A percentile compares a stretch with the other conserved stretches of the same genome.
Evolutionary conservation across 2,329 filamentous ascomycete species (phyloP).

Genomic region (Curvularia spicifera): DNA sequence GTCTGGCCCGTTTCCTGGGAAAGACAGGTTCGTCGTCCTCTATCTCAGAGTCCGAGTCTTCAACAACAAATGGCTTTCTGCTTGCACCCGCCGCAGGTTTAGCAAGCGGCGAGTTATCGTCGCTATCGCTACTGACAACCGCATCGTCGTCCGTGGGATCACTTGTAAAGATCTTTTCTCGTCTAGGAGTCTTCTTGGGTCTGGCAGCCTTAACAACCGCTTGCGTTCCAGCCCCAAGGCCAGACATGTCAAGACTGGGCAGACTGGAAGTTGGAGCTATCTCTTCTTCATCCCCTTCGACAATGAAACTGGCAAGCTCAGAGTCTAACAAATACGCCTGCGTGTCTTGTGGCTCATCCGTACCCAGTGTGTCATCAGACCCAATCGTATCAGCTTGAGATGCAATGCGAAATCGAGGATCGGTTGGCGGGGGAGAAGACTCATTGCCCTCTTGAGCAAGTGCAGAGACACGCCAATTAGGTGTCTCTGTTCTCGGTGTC

Average conservation of each 20-base stretch:
- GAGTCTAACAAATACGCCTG: conserved; percentile 53
- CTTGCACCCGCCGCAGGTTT: conserved; percentile 17
- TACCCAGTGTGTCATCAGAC: conserved; percentile 53
- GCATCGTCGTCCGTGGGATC: conserved; percentile 43
- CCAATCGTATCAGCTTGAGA: conserved; percentile 52
- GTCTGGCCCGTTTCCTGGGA: conserved; percentile 34
- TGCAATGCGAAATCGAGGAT: conserved; percentile 47
- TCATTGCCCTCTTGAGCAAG: conserved; percentile 42
- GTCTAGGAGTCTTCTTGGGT: conserved; percentile 28
- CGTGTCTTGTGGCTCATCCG: conserved; percentile 47
- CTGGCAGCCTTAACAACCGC: conserved; percentile 38
- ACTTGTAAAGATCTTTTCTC: conserved; percentile 47
- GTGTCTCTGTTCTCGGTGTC: conserved; percentile 29
- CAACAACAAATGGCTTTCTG: conserved; percentile 27
- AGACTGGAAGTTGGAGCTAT: conserved; percentile 44
- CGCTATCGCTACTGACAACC: conserved; percentile 45
- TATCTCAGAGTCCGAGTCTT: conserved; percentile 34
- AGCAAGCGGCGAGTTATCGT: conserved; percentile 32
- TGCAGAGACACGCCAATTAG: conserved; percentile 35
- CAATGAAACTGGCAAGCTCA: conserved; percentile 56
- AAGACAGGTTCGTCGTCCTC: conserved; percentile 32
- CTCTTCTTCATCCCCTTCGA: conserved; percentile 49
- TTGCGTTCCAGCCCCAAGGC: conserved; percentile 44
- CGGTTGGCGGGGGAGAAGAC: conserved; percentile 50
- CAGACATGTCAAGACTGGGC: conserved; percentile 34